A percentile compares a stretch with the other conserved stretches of the same genome.
phyloP scores from a whole-genome alignment of 1,284 basidiomycete genomes.

The Fomes fomentarius region DNA sequence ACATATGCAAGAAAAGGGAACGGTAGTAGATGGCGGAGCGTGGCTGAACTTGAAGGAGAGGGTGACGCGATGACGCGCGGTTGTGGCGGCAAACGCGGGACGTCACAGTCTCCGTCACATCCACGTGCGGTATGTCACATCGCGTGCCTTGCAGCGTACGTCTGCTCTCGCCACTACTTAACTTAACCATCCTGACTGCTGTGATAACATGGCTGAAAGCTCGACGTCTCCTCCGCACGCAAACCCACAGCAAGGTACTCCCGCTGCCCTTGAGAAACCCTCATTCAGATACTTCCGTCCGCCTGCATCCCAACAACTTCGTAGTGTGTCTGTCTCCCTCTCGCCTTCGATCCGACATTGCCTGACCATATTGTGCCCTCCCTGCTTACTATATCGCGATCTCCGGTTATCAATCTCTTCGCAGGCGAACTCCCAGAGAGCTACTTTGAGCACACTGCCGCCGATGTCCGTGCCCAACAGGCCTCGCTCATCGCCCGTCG shows the following conservation, averaged over 20 bases:
- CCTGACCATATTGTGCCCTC: background rate
- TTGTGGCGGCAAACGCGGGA: constrained; percentile 13
- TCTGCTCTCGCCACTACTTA: no score
- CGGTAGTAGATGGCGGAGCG: background rate
- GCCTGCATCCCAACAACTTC: constrained; percentile 20
- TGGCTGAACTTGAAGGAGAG: background rate
- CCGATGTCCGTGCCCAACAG: constrained; percentile 77
- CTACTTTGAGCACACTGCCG: constrained; percentile 74
- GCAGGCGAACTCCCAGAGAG: constrained; percentile 61
- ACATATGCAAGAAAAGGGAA: constrained; percentile 3
- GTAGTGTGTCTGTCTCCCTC: constrained; percentile 19
- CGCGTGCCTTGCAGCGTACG: no score
- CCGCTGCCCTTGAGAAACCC: constrained; percentile 5
- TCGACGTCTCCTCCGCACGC: background rate
- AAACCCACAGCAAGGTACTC: background rate
- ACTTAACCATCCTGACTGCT: no score
- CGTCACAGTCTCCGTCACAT: constrained; percentile 10
- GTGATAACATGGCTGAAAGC: no score
- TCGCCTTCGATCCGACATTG: background rate
- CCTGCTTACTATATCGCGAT: background rate
- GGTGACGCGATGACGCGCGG: background rate
- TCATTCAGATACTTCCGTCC: constrained; percentile 26
- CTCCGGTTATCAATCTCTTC: background rate
- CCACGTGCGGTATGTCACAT: no score
- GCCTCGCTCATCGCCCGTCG: constrained; percentile 62